phyloP scores from a whole-genome alignment of 129 eudicot genomes.

The Escallonia rubra region DNA sequence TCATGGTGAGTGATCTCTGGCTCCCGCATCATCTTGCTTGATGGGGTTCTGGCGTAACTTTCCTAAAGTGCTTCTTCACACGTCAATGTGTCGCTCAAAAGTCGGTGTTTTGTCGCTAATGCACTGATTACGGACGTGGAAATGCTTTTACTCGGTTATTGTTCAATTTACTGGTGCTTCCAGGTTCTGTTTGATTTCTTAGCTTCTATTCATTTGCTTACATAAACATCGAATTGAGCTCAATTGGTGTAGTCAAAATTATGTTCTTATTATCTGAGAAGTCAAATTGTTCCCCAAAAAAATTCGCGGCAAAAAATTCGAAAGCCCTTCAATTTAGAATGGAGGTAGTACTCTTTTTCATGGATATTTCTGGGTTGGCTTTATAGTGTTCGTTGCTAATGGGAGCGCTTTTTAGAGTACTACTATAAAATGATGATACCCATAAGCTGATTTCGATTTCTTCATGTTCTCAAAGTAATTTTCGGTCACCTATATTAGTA shows the following conservation, averaged over 20 bases:
- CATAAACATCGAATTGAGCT: too few species aligned
- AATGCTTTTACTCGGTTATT: not conserved
- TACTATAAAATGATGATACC: not conserved
- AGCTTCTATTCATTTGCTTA: too few species aligned
- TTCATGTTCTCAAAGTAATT: not conserved
- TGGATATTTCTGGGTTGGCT: not conserved
- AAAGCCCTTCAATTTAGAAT: too few species aligned
- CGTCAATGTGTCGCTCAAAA: not conserved
- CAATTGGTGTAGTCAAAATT: too few species aligned
- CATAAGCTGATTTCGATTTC: not conserved
- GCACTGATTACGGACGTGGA: not conserved
- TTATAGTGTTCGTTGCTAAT: not conserved
- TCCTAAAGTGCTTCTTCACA: not conserved
- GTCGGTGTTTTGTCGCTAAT: too few species aligned
- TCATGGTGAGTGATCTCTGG: constrained; percentile 55
- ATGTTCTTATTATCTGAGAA: too few species aligned
- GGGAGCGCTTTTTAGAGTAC: too few species aligned
- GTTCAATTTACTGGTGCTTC: not conserved
- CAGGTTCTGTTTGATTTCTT: not conserved
- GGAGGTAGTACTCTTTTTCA: not conserved
- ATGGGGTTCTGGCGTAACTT: not conserved
- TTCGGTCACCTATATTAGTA: too few species aligned
- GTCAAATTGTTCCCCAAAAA: too few species aligned
- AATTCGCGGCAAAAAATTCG: too few species aligned
- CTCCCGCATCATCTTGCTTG: not conserved